A percentile compares a stretch with the other conserved stretches of the same genome.
Evolutionary conservation across 2,329 filamentous ascomycete species (phyloP).

Genomic region (Cercospora sesami): DNA sequence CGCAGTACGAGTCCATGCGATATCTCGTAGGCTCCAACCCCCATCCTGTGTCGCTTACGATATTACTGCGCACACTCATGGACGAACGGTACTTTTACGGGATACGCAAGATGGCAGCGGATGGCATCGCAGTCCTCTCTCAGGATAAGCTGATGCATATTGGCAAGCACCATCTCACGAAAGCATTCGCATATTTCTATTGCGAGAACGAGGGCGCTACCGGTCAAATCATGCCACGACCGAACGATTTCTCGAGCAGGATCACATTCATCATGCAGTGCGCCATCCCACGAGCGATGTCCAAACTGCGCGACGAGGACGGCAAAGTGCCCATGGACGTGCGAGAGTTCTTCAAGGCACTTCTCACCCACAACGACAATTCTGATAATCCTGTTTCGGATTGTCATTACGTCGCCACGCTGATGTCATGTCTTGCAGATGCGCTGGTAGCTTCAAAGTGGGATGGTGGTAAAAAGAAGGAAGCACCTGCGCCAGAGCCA

Average conservation of each 20-base stretch:
- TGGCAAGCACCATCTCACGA: slow-evolving; percentile 79
- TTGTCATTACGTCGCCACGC: slow-evolving; percentile 78
- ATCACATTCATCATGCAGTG: slow-evolving; percentile 81
- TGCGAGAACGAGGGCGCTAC: slow-evolving; percentile 60
- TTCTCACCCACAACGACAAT: slow-evolving; percentile 93
- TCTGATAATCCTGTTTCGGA: slow-evolving; percentile 85
- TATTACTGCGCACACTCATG: slow-evolving; percentile 84
- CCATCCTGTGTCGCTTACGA: slow-evolving; percentile 81
- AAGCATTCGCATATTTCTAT: slow-evolving; percentile 83
- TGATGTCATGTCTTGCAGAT: slow-evolving; percentile 66
- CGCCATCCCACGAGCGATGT: slow-evolving; percentile 77
- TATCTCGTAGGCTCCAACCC: slow-evolving; percentile 49
- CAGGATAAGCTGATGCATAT: slow-evolving; percentile 66
- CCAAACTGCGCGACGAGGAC: slow-evolving; percentile 70
- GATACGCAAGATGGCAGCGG: slow-evolving; percentile 81
- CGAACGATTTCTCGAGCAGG: slow-evolving; percentile 90
- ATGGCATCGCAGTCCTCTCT: slow-evolving; percentile 71
- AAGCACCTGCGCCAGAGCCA: slow-evolving; percentile 23
- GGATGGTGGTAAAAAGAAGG: slow-evolving; percentile 13
- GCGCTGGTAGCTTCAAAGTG: slow-evolving; percentile 49
- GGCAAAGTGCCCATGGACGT: slow-evolving; percentile 77
- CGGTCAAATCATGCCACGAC: slow-evolving; percentile 62
- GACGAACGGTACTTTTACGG: slow-evolving; percentile 92
- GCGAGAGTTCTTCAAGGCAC: slow-evolving; percentile 81
- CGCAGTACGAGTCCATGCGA: slow-evolving; percentile 60